Evolutionary conservation across 2,329 filamentous ascomycete species (phyloP), one percentile per base, ranked within the genome.

Genomic region (Penicillium sumatraense): DNA sequence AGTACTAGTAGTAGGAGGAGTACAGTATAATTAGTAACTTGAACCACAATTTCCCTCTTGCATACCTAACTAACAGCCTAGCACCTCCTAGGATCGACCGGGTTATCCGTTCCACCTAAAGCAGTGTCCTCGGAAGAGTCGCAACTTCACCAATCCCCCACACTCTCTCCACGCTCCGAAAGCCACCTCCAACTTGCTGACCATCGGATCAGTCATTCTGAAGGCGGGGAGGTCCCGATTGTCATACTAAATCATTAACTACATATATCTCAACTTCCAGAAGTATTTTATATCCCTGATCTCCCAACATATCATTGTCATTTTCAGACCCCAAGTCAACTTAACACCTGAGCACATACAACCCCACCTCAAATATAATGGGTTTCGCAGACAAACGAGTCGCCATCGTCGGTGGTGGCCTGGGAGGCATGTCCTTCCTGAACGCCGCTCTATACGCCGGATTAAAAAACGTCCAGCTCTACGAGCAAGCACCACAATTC

Each of bases 401-500:
- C 35, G 71, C 67, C 56, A 63, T 75, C 49, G 51, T 75, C 31
- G 72, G 72, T 49, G 72, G 72, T 26, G 72, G 72, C 20, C 66
- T 75, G 13, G 72, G 70, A 23, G 73, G 74, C 27, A 66, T 77
- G 59, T 64, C 71, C 5, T 69, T 72, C 48, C 60, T 75, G 45
- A 74, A 72, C 41, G 71, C 71, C 35, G 72, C 72, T 16, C 63
- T 75, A 2, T 66, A 75, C 31, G 58, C 64, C 51, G 68, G 67
- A 4, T 60, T 70, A 21, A 66, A 66, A 36, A 65, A 72, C 6
- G 59, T 73, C 13, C 67, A 67, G 20, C 61, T 74, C 24, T 75
- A 75, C 59, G 73, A 76, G 45, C 71, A 73, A 59, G 72, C 73
- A 3, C 50, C 61, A 1, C 66, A 73, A 18, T 76, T 75, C 50